Percentiles rank a stretch among this genome's conserved stretches.
Conservation (phyloP, 495 filamentous ascomycete genomes). For the Aspergillus campestris region DNA sequence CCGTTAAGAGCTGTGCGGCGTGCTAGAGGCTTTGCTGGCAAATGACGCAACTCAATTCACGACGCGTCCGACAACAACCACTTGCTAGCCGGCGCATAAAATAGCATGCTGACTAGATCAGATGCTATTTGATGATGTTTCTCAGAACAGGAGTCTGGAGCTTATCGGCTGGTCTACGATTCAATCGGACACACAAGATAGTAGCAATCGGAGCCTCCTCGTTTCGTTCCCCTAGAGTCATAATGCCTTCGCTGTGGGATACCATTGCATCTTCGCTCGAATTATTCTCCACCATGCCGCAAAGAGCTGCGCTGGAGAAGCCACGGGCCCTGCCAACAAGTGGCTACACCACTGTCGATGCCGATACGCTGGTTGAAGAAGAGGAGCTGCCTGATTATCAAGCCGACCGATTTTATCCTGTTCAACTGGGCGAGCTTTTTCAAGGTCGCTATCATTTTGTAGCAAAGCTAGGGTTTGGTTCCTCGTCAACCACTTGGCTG, state of each 20-base stretch:
- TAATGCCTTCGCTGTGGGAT: constrained; percentile 5
- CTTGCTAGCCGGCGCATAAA: constrained; percentile 4
- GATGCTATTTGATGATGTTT: constrained; percentile 4
- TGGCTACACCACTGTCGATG: constrained; percentile 7
- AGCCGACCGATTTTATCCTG: constrained; percentile 40
- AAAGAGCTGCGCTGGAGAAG: constrained; percentile 6
- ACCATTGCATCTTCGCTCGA: constrained; percentile 5
- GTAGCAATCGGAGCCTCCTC: constrained; percentile 3
- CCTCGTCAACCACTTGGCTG: constrained; percentile 45
- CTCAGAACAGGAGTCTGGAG: constrained; percentile 4
- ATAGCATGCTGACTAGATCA: constrained; percentile 5
- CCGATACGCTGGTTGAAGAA: constrained; percentile 26
- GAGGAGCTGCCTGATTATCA: constrained; percentile 36
- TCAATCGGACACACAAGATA: constrained; percentile 5
- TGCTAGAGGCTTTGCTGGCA: constrained; percentile 5
- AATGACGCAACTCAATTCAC: background rate
- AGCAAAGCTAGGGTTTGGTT: constrained; percentile 47
- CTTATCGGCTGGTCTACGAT: constrained; percentile 4
- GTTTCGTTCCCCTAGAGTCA: constrained; percentile 6
- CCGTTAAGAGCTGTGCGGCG: constrained; percentile 1
- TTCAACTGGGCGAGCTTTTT: constrained; percentile 39
- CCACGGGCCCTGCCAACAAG: constrained; percentile 10
- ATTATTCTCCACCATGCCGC: constrained; percentile 3
- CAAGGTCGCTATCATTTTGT: constrained; percentile 41
- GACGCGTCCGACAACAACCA: constrained; percentile 3